These are phyloP conservation scores for Cladophialophora carrionii DNA, from an alignment of 2,329 filamentous ascomycete species.

Conservation along the genomic window DNA sequence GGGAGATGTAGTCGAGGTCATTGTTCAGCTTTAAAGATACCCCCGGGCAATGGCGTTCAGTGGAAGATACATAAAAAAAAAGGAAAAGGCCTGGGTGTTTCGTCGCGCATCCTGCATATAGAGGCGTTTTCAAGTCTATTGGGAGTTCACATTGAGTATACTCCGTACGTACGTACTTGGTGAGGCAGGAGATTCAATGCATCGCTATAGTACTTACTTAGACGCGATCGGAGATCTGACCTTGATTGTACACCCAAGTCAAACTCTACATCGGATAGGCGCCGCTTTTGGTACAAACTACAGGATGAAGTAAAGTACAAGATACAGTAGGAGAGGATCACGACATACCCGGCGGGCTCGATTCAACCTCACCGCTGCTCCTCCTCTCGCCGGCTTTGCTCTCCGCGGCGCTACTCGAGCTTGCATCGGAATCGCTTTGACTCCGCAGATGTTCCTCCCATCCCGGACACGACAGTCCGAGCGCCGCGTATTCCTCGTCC, in stretches of 20 bases:
- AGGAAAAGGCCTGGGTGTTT: neutral
- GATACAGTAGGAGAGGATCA: neutral
- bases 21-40: neutral
- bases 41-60: neutral
- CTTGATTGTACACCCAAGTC: neutral
- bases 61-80: neutral
- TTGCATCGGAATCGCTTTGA: neutral
- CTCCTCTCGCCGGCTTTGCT: neutral
- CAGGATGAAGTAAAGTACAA: neutral
- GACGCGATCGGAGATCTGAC: neutral
- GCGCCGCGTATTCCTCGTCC: constrained; percentile 56
- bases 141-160: neutral
- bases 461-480: constrained; percentile 54
- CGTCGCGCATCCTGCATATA: neutral
- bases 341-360: neutral
- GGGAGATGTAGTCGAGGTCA: neutral
- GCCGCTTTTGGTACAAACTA: neutral
- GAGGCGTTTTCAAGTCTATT: neutral
- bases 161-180: too few relatives aligned
- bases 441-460: constrained; percentile 48
- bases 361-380: neutral
- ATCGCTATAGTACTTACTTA: neutral
- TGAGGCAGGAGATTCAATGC: neutral
- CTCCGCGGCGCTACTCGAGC: neutral
- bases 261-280: neutral